phyloP scores from a whole-genome alignment of 2,329 filamentous ascomycete species.

The Aspergillus caelatus region DNA sequence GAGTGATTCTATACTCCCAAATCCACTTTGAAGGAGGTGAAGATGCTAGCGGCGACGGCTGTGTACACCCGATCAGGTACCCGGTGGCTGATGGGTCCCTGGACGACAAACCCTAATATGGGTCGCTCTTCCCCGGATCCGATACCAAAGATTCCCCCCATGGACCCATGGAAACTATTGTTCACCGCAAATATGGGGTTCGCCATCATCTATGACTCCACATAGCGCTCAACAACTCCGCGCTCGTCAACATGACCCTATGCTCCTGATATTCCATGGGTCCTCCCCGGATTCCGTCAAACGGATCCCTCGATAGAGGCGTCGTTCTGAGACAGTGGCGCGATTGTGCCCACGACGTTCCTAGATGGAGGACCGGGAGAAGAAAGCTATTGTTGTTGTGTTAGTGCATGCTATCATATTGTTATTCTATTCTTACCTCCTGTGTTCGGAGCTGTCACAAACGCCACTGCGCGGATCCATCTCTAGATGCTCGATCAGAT shows the following conservation, averaged over 20 bases:
- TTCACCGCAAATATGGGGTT: neutral
- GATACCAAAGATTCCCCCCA: neutral
- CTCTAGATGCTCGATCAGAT: neutral
- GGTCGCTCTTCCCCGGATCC: neutral
- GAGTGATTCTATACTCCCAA: neutral
- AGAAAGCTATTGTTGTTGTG: neutral
- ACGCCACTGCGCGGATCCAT: neutral
- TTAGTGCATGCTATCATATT: neutral
- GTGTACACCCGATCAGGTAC: neutral
- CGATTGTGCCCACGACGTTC: neutral
- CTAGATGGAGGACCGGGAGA: neutral
- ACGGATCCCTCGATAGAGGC: neutral
- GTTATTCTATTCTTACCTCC: neutral
- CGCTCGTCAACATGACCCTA: constrained; percentile 3
- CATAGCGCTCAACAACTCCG: neutral
- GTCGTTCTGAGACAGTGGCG: neutral
- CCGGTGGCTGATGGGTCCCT: neutral
- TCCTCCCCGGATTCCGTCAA: neutral
- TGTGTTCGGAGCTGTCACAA: constrained; percentile 7
- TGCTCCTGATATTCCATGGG: neutral
- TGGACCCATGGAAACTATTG: neutral
- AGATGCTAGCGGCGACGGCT: neutral
- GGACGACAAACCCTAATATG: neutral
- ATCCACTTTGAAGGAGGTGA: neutral
- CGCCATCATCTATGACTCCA: neutral